phyloP scores from a whole-genome alignment of 2,329 filamentous ascomycete genomes.

The Alternaria postmessia region DNA sequence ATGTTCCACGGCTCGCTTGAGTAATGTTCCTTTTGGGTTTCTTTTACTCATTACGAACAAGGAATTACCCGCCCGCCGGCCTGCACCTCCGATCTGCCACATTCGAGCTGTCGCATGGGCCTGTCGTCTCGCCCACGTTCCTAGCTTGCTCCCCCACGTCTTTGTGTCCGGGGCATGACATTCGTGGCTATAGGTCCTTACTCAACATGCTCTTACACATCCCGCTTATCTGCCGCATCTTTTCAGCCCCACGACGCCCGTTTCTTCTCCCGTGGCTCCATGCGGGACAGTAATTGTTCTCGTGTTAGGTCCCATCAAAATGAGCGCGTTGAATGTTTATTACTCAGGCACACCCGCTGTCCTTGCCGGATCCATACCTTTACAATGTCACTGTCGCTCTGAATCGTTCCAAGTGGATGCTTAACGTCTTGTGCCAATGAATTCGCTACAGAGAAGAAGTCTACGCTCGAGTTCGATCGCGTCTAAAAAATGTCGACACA shows the following conservation, averaged over 20 bases:
- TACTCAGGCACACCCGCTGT: conserved; percentile 24
- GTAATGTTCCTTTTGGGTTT: conserved; percentile 24
- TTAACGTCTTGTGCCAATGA: conserved; percentile 34
- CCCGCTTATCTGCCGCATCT: conserved; percentile 31
- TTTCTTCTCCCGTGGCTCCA: conserved; percentile 28
- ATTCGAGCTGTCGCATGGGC: conserved; percentile 21
- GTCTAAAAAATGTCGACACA: conserved; percentile 31
- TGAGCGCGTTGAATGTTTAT: conserved; percentile 14
- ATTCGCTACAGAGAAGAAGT: conserved; percentile 25
- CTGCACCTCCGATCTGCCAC: conserved; percentile 1
- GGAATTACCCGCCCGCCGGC: conserved; percentile 18
- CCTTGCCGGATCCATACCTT: conserved; percentile 22
- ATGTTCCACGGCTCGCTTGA: conserved; percentile 6
- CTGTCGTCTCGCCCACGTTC: conserved; percentile 26
- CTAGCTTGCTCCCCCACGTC: conserved; percentile 14
- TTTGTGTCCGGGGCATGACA: conserved; percentile 15
- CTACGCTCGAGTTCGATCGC: conserved; percentile 21
- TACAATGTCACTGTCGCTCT: conserved; percentile 20
- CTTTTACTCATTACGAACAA: conserved; percentile 23
- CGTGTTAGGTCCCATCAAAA: conserved; percentile 13
- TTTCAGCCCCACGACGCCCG: conserved; percentile 40
- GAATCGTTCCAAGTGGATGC: conserved; percentile 10
- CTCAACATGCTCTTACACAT: conserved; percentile 19
- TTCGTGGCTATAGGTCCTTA: conserved; percentile 21
- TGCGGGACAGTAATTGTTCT: conserved; percentile 23